These are phyloP conservation scores for Graphilbum ipis-grandicollis DNA, from an alignment of 2,329 filamentous ascomycete genomes.

Conservation along the genomic window DNA sequence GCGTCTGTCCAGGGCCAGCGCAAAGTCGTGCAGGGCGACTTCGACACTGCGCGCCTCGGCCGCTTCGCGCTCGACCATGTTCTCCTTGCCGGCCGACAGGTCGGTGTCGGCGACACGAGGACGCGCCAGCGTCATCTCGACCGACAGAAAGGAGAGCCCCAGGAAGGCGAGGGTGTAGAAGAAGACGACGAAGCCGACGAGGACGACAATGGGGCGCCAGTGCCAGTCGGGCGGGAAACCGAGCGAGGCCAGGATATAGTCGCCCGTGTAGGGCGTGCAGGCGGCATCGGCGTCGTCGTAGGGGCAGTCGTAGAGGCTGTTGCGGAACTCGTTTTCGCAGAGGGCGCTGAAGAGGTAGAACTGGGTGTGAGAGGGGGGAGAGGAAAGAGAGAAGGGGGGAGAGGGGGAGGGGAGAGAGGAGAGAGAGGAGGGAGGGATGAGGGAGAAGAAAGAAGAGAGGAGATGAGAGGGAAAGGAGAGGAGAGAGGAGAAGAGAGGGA, in stretches of 20 bases:
- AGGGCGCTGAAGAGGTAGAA: slow-evolving; percentile 66
- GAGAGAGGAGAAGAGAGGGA: too few relatives aligned
- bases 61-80: slow-evolving; percentile 45
- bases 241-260: slow-evolving; percentile 32
- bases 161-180: slow-evolving; percentile 33
- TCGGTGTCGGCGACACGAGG: too few relatives aligned
- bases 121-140: too few relatives aligned
- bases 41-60: slow-evolving; percentile 31
- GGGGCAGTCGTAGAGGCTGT: slow-evolving; percentile 37
- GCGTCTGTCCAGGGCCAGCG: slow-evolving; percentile 46
- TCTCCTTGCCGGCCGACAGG: too few relatives aligned
- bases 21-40: slow-evolving; percentile 60
- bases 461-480: too few relatives aligned
- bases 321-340: slow-evolving; percentile 67
- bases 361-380: neutral
- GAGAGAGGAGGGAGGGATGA: too few relatives aligned
- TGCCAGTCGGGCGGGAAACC: slow-evolving; percentile 39
- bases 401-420: too few relatives aligned
- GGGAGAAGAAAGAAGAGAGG: too few relatives aligned
- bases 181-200: slow-evolving; percentile 28
- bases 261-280: slow-evolving; percentile 40
- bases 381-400: neutral
- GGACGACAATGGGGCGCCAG: slow-evolving; percentile 50
- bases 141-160: slow-evolving; percentile 19
- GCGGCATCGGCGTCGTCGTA: slow-evolving; percentile 22